Base-by-base conservation (phyloP, 345 rosid species). In the Lumnitzera racemosa region DNA sequence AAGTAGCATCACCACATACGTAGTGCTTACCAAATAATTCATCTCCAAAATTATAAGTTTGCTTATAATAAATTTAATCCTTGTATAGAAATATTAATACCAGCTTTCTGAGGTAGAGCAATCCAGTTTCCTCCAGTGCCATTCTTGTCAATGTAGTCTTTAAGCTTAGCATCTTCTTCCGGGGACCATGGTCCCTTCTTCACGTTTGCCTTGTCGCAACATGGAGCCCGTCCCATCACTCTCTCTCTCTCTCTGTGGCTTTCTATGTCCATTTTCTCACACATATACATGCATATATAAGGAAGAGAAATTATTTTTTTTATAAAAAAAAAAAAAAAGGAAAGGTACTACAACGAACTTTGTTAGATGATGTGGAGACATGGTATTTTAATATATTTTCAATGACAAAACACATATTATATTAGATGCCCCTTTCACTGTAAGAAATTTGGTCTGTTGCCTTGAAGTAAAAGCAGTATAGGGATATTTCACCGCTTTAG, bases 121-220 rank as follows among this genome's bases (percentile, higher is more conserved):
- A 88, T 91, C 98, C 98, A 91, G 56, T 91, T 91, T 15, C 98
- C 92, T 58, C 91, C 96, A 66, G 83, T 91, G 6, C 98, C 98
- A 75, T 69, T 65, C 61, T 80, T 91, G 68, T 88, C 88, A 1
- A 91, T 86, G 84, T 79, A 86, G 43, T 79, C 89, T 69, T 79
- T 88, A 36, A 91, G 96, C 79, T 88, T 91, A 9, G 85, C 70
- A 66, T 91, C 98, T 76, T 91, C 98, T 67, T 91, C 98, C 24
- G 96, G 86, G 23, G 96, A 88, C 98, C 98, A 91, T 63, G 98
- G 98, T 5, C 98, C 98, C 64, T 80, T 85, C 83, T 91, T 91
- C 81, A 86, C 96, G 70, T 83, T 91, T 48, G 95, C 90, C 68
- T 91, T 91, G 74, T 91, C 98, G 70, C 96, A 91, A 55, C 98